These are phyloP conservation scores for Artemisia tridentata DNA, from an alignment of 129 eudicot genomes.

Conservation along the genomic window DNA sequence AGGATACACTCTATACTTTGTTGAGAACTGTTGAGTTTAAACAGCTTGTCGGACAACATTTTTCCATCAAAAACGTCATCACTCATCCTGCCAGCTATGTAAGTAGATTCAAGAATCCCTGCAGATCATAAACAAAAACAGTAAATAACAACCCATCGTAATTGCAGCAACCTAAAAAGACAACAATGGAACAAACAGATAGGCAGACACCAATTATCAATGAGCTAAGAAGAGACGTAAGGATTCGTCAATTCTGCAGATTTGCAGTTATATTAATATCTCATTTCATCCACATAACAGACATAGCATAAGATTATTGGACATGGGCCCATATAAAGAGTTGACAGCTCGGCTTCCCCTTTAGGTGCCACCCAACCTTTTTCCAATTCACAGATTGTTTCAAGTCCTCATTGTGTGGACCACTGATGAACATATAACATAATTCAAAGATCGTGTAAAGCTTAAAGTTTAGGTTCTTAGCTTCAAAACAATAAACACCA, in stretches of 20 bases:
- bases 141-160: neutral
- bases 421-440: no score
- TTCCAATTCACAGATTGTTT: no score
- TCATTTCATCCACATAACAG: neutral
- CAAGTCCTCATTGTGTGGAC: no score
- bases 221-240: neutral
- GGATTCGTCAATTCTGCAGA: conserved; percentile 4
- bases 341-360: no score
- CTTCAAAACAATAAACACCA: no score
- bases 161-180: neutral
- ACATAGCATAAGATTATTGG: neutral
- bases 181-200: conserved; percentile 1
- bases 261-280: conserved; percentile 16
- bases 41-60: conserved; percentile 65
- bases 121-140: conserved; percentile 18
- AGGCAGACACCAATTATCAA: neutral
- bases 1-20: conserved; percentile 99
- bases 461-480: no score
- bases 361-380: no score
- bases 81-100: conserved; percentile 59
- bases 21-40: conserved; percentile 87
- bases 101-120: conserved; percentile 40
- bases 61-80: conserved; percentile 73
- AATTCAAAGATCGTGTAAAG: no score
- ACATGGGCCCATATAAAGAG: neutral